Evolutionary conservation across 2,329 filamentous ascomycete genomes (phyloP), one percentile per base, ranked within the genome.

Genomic region (Elsinoe necatrix): DNA sequence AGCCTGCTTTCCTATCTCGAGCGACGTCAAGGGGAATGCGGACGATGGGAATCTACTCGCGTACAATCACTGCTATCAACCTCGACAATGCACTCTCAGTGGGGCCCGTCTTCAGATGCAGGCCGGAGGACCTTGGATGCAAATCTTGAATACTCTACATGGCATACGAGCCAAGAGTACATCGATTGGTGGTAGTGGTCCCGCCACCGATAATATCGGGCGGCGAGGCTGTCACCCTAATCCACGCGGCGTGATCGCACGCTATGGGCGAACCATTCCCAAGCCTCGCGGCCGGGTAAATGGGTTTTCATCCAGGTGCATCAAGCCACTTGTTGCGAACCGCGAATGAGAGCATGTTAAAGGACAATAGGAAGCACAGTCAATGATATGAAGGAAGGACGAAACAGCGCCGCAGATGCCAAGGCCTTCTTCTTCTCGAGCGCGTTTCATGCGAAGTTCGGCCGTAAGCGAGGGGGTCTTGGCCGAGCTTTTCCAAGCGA

Each of bases 251-350:
- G n/a, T 35, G 48, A 52, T 37, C 29, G 45, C 29, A 23, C 21
- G 45, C 45, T 50, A 31, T 20, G n/a, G 23, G 9, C 25, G 29
- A 29, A 34, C 45, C 45, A 23, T 34, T 50, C 29, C 42, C 45
- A 50, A 31, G 45, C 45, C 45, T 34, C 29, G 25, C 25, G 45
- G 45, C 45, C 12, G 23, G 45, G 23, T n/a, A 50, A 23, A 50
- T 34, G 45, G 25, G 11, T 29, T 12, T 6, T 20, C 29, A 50
- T 50, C 23, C 45, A 50, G 45, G 25, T 16, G n/a, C 29, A 29
- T 50, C 45, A 35, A 52, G 48, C 48, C 48, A 52, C 48, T 11
- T 23, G 14, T 52, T 14, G 48, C 48, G 31, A 52, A 37, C 37
- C 16, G 48, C 18, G 14, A 34, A 34, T 48, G 23, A 29, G 12